Conservation (phyloP, 2,329 filamentous ascomycete species). For the Rutstroemia sydowiana region DNA sequence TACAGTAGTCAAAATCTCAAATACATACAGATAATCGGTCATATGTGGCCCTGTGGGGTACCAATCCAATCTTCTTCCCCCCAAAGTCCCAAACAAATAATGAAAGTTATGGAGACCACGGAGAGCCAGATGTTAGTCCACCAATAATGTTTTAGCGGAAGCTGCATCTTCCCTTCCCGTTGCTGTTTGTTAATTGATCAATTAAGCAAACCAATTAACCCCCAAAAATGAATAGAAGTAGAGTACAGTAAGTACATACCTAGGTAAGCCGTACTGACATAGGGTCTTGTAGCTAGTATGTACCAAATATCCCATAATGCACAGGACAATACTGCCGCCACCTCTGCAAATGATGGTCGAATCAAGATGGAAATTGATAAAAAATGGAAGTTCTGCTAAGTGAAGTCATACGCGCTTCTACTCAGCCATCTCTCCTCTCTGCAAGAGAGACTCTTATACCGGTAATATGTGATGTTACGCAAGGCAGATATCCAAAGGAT, state of each 20-base stretch:
- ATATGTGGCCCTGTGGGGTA: not conserved
- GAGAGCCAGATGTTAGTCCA: not conserved
- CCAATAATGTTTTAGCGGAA: constrained; percentile 5
- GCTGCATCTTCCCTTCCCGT: constrained; percentile 4
- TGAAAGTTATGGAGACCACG: not conserved
- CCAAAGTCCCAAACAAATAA: not conserved
- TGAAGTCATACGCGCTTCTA: constrained; percentile 3
- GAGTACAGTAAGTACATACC: too few species aligned
- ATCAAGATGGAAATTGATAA: not conserved
- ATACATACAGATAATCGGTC: too few species aligned
- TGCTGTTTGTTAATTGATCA: not conserved
- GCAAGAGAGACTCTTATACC: not conserved
- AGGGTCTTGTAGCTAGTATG: too few species aligned
- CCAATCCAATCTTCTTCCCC: too few species aligned
- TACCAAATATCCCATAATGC: too few species aligned
- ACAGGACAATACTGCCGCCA: too few species aligned
- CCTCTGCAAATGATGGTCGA: not conserved
- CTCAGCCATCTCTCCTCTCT: not conserved
- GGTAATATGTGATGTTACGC: constrained; percentile 3
- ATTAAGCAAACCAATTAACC: constrained; percentile 2
- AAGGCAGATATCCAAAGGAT: not conserved
- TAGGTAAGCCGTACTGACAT: too few species aligned
- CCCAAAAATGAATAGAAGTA: not conserved
- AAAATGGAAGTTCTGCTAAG: not conserved
- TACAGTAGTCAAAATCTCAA: too few species aligned